Conservation (phyloP, 257 asterid species). For the Rehmannia glutinosa region DNA sequence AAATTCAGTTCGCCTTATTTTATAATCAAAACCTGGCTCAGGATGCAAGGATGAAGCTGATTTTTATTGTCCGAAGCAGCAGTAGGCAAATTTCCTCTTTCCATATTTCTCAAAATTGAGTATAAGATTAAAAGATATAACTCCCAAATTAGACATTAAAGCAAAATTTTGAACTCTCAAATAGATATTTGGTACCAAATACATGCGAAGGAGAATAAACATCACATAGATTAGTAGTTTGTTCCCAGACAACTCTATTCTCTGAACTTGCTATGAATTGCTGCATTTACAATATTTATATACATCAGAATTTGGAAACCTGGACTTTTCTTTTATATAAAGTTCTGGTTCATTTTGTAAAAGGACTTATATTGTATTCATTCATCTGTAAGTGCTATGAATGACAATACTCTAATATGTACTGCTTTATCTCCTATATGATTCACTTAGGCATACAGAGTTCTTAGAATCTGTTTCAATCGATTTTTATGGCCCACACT, state of each 20-base stretch:
- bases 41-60: background rate
- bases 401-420: background rate
- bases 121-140: no score
- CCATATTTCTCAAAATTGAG: no score
- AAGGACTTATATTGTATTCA: background rate
- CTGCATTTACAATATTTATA: background rate
- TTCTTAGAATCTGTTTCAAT: no score
- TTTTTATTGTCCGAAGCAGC: background rate
- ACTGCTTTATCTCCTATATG: background rate
- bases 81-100: background rate
- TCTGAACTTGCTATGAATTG: background rate
- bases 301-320: background rate
- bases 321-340: background rate
- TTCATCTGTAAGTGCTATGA: background rate
- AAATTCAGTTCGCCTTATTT: background rate
- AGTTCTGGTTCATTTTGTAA: background rate
- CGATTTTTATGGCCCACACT: no score
- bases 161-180: background rate
- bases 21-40: background rate
- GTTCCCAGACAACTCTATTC: background rate
- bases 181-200: background rate
- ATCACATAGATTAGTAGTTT: background rate
- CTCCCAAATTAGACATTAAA: no score
- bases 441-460: no score
- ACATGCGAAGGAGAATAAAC: background rate